Conservation (phyloP, 768 basidiomycete species). For the Tephrocybe rancida region DNA sequence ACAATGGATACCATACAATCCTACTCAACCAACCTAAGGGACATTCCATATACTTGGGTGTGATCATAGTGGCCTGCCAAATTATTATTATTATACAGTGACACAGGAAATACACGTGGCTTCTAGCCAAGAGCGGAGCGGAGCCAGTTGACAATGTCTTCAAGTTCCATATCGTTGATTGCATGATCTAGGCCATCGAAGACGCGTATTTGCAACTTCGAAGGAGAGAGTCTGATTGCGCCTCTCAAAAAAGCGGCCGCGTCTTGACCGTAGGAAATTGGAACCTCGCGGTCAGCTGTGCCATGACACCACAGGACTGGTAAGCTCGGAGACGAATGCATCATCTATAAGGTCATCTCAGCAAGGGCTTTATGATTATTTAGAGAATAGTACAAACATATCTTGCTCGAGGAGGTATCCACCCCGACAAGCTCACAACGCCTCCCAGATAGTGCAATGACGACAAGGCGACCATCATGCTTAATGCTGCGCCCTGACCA, state of each 20-base stretch:
- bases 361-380: background rate
- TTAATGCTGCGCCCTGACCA: constrained; percentile 44
- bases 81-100: too few species aligned
- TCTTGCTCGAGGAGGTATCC: constrained; percentile 40
- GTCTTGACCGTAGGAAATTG: constrained; percentile 33
- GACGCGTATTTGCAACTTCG: constrained; percentile 22
- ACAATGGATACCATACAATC: too few species aligned
- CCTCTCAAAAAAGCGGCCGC: constrained; percentile 32
- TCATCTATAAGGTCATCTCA: constrained; percentile 26
- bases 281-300: constrained; percentile 36
- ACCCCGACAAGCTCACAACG: constrained; percentile 45
- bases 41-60: too few species aligned
- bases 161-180: constrained; percentile 33
- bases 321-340: constrained; percentile 32
- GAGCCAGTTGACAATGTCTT: constrained; percentile 34
- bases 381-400: constrained; percentile 25
- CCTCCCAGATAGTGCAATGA: constrained; percentile 44
- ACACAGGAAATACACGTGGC: too few species aligned
- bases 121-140: constrained; percentile 5
- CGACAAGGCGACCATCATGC: constrained; percentile 39
- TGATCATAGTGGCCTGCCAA: too few species aligned
- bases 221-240: constrained; percentile 22
- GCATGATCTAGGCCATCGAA: constrained; percentile 36
- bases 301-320: constrained; percentile 49
- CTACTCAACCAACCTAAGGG: too few species aligned